Percentiles rank a stretch among this genome's conserved stretches.
Evolutionary conservation across 2,329 filamentous ascomycete species (phyloP).

Genomic region (Fusarium hostae): DNA sequence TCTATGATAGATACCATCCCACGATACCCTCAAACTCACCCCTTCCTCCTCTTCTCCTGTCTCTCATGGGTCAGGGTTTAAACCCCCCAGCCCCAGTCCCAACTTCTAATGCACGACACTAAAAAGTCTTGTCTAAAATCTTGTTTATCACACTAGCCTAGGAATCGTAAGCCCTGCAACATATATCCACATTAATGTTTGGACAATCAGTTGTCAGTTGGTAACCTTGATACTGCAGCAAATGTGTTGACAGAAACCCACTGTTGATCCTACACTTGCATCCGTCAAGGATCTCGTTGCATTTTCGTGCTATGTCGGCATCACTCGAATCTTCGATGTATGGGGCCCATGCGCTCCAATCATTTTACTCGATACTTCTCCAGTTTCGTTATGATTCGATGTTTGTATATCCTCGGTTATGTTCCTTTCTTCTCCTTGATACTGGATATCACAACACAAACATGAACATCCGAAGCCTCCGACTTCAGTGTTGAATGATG

Average conservation of each 20-base stretch:
- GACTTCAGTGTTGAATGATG: not conserved
- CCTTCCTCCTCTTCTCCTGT: not conserved
- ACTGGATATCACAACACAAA: not conserved
- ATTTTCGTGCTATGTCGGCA: not conserved
- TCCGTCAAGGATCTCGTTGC: not conserved
- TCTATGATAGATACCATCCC: not conserved
- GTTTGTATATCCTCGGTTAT: conserved; percentile 2
- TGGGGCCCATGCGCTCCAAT: conserved; percentile 10
- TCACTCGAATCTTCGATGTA: conserved; percentile 7
- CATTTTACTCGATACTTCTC: not conserved
- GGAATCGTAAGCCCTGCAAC: not conserved
- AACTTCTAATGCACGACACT: conserved; percentile 9
- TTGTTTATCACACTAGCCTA: conserved; percentile 4
- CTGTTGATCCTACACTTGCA: not conserved
- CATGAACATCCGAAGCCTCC: not conserved
- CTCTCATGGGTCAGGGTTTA: not conserved
- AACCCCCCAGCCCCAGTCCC: conserved; percentile 2
- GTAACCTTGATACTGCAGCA: not conserved
- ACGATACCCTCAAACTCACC: not conserved
- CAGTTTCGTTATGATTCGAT: not conserved
- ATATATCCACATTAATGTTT: conserved; percentile 8
- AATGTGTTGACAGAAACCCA: not conserved
- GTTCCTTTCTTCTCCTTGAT: not conserved
- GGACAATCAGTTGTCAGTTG: not conserved
- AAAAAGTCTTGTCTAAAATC: conserved; percentile 9